phyloP scores from a whole-genome alignment of 1,284 basidiomycete species.

The Sporisorium iseilematis-ciliati region DNA sequence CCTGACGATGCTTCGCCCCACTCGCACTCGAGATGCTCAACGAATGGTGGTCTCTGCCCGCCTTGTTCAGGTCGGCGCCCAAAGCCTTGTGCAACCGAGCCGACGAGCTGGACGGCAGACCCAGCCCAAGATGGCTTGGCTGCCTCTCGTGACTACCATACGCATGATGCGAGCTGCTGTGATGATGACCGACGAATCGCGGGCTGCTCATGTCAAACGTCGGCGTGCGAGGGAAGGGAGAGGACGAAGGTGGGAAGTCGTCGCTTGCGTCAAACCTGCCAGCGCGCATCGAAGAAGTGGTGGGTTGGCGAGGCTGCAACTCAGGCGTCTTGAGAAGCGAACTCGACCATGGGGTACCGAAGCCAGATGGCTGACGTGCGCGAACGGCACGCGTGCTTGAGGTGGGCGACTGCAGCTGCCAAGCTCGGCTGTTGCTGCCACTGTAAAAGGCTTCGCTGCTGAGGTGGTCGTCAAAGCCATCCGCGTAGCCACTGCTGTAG shows the following conservation, averaged over 20 bases:
- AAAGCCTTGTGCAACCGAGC: constrained; percentile 32
- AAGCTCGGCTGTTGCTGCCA: constrained; percentile 43
- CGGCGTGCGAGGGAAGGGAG: constrained; percentile 56
- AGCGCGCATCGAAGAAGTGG: constrained; percentile 32
- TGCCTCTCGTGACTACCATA: constrained; percentile 35
- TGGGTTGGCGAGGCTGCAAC: constrained; percentile 42
- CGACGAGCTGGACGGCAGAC: constrained; percentile 38
- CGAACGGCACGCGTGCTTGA: constrained; percentile 50
- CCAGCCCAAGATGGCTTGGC: constrained; percentile 41
- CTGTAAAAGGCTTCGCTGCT: constrained; percentile 35
- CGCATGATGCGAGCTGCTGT: constrained; percentile 7
- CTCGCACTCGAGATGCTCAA: constrained; percentile 25
- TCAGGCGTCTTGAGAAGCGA: constrained; percentile 53
- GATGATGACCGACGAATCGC: constrained; percentile 24
- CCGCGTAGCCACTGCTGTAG: constrained; percentile 47
- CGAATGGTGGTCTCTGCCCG: constrained; percentile 23
- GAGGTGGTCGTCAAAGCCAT: constrained; percentile 38
- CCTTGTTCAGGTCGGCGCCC: constrained; percentile 13
- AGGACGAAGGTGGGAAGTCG: constrained; percentile 49
- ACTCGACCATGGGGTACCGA: constrained; percentile 44
- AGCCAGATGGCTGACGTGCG: constrained; percentile 42
- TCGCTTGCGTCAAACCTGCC: constrained; percentile 35
- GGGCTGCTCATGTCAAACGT: constrained; percentile 54
- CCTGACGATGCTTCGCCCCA: constrained; percentile 38
- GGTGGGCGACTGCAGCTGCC: constrained; percentile 55